These are phyloP conservation scores for Penicillium cataractarum DNA, from an alignment of 495 filamentous ascomycete genomes.

Conservation along the genomic window DNA sequence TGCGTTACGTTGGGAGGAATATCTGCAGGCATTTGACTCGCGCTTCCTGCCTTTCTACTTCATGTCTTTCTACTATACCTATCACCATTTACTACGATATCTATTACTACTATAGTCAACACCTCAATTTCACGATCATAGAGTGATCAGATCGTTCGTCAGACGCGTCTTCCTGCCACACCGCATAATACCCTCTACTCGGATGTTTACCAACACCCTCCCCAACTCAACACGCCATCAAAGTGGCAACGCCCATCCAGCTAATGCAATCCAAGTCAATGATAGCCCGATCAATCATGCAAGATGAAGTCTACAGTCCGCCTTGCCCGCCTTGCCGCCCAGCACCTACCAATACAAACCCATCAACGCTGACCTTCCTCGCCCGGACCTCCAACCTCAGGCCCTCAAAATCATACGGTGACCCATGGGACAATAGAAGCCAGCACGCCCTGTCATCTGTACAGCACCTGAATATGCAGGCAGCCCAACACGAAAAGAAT, in stretches of 20 bases:
- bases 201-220: neutral
- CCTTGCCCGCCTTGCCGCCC: conserved; percentile 1
- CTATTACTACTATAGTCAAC: neutral
- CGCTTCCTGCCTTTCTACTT: neutral
- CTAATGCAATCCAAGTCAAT: neutral
- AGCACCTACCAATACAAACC: neutral
- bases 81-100: neutral
- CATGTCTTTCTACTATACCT: neutral
- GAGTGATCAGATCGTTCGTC: neutral
- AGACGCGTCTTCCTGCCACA: neutral
- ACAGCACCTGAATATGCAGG: neutral
- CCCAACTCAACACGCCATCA: neutral
- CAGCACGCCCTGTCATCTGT: neutral
- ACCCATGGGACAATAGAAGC: neutral
- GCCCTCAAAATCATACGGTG: neutral
- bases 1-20: neutral
- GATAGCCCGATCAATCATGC: neutral
- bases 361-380: neutral
- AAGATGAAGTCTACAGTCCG: neutral
- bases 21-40: neutral
- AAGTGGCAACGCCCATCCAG: neutral
- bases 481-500: neutral
- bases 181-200: neutral
- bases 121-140: conserved; percentile 3
- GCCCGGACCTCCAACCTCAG: neutral